A percentile compares a stretch with the other conserved stretches of the same genome.
phyloP scores from a whole-genome alignment of 2,329 filamentous ascomycete species.

The Stachybotrys chlorohalonatus region DNA sequence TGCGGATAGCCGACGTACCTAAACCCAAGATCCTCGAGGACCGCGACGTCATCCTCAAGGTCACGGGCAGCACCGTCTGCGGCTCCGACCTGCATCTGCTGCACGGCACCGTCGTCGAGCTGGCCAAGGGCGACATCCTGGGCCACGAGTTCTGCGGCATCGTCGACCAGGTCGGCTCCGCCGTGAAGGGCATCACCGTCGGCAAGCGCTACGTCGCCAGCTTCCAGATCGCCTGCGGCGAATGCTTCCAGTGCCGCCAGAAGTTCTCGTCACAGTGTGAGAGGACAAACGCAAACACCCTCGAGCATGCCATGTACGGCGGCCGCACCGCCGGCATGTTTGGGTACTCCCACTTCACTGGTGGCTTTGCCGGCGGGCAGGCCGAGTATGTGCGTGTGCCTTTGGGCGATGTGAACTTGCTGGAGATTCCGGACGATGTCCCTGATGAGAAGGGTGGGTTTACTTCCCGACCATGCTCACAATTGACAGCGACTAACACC shows the following conservation, averaged over 20 bases:
- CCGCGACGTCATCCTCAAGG: constrained; percentile 69
- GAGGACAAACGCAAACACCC: constrained; percentile 65
- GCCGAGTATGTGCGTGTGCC: constrained; percentile 82
- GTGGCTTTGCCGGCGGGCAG: constrained; percentile 80
- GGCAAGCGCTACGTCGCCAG: constrained; percentile 71
- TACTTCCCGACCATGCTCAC: not conserved
- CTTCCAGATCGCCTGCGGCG: constrained; percentile 72
- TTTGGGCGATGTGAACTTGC: constrained; percentile 69
- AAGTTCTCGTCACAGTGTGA: constrained; percentile 75
- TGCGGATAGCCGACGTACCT: constrained; percentile 45
- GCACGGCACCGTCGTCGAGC: constrained; percentile 46
- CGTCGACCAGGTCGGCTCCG: constrained; percentile 46
- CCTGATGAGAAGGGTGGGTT: constrained; percentile 66
- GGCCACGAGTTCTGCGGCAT: constrained; percentile 54
- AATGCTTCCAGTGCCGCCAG: constrained; percentile 70
- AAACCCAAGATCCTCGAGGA: constrained; percentile 66
- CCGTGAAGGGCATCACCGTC: constrained; percentile 40
- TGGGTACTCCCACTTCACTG: constrained; percentile 70
- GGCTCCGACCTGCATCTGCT: constrained; percentile 51
- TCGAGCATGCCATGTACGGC: constrained; percentile 69
- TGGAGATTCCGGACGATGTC: constrained; percentile 68
- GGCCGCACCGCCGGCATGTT: constrained; percentile 66
- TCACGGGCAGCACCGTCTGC: constrained; percentile 56
- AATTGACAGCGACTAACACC: too few relatives aligned
- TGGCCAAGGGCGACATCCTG: constrained; percentile 57